Base-by-base conservation (phyloP, 768 basidiomycete genomes). In the Rhodotorula graminis region DNA sequence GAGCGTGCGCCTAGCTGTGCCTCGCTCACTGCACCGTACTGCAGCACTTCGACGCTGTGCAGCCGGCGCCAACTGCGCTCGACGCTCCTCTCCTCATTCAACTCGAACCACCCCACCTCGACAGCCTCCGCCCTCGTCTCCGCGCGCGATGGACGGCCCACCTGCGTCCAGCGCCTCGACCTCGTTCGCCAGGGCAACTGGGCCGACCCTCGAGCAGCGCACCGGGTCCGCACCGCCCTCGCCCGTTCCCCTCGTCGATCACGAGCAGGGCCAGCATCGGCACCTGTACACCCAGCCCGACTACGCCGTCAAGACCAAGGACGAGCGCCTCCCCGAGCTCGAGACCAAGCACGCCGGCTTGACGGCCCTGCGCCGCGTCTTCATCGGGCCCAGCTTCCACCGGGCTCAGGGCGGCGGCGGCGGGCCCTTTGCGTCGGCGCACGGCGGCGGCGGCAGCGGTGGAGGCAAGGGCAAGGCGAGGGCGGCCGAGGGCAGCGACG, bases 341-440 rank as follows among this genome's bases (percentile, higher is more conserved):
- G 65, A 71, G 55, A 57, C 65, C 3, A 66, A 57, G 55, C 70
- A 71, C 37, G 50, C 33, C 1, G 70, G 70, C 9, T 18, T 65
- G 27, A 49, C 53, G 1, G 60, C 61, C 1, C 63, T 71, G 19
- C 29, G 61, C 33, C n/a, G 74, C 12, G 61, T 71, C 49, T 75
- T 75, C 25, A 52, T 75, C 42, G 74, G 74, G 2, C 74, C 74
- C 4, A 40, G 50, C n/a, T 61, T 75, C 44, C 40, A 59, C n/a
- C n/a, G n/a, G 3, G n/a, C 14, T 6, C 50, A 52, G 2, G 50
- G 25, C 12, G 49, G 50, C 6, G 23, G 9, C 21, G 50, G 50
- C 8, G 50, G 50, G 11, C 50, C 50, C 9, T 52, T 52, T 25
- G 50, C 25, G 37, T 37, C 37, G 23, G 23, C 50, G 11, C 23